Percentiles rank a stretch among this genome's conserved stretches.
Evolutionary conservation across 2,329 filamentous ascomycete genomes (phyloP).

Genomic region (Claviceps maximensis): DNA sequence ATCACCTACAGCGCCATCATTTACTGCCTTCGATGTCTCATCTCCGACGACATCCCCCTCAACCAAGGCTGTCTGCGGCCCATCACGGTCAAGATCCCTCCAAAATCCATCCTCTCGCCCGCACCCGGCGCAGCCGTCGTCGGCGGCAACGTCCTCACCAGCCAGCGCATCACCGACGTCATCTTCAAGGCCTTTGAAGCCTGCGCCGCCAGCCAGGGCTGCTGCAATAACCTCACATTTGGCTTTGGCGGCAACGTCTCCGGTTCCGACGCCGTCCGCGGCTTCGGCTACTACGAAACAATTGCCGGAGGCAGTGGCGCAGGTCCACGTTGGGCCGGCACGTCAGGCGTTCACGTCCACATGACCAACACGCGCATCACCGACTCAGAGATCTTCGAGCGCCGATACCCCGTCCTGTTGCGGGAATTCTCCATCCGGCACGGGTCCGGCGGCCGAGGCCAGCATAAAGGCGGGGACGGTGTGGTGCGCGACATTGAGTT

Average conservation of each 20-base stretch:
- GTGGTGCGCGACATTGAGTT: constrained; percentile 71
- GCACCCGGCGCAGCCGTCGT: constrained; percentile 69
- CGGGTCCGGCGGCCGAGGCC: constrained; percentile 51
- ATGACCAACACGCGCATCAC: constrained; percentile 75
- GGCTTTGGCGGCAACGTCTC: constrained; percentile 46
- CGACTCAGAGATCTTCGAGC: constrained; percentile 31
- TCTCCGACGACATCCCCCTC: constrained; percentile 68
- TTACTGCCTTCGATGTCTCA: constrained; percentile 68
- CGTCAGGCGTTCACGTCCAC: constrained; percentile 31
- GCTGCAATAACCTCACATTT: constrained; percentile 76
- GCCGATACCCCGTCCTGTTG: constrained; percentile 56
- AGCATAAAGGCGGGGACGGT: constrained; percentile 58
- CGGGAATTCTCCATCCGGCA: constrained; percentile 53
- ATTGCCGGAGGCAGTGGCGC: constrained; percentile 52
- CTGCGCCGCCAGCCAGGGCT: constrained; percentile 66
- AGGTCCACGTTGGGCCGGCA: constrained; percentile 38
- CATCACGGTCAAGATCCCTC: constrained; percentile 60
- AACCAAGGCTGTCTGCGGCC: constrained; percentile 74
- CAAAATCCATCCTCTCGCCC: constrained; percentile 60
- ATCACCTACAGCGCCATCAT: constrained; percentile 81
- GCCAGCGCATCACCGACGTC: constrained; percentile 31
- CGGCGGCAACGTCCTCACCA: constrained; percentile 57
- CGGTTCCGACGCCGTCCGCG: constrained; percentile 23
- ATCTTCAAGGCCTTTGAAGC: constrained; percentile 60
- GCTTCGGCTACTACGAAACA: constrained; percentile 48